These are phyloP conservation scores for Fusarium bulbicola DNA, from an alignment of 2,329 filamentous ascomycete species.

Conservation along the genomic window DNA sequence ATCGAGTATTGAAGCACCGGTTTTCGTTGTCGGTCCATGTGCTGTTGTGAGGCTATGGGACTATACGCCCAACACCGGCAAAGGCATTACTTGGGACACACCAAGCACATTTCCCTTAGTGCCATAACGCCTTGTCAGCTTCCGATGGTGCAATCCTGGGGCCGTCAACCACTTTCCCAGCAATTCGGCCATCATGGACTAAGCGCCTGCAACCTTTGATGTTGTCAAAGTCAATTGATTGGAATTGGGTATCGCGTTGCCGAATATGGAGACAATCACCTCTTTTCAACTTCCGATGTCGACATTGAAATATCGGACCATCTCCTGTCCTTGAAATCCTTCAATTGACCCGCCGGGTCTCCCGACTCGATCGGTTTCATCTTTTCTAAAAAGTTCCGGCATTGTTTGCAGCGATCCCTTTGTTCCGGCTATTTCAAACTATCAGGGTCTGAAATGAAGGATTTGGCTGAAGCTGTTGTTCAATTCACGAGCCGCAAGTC, in stretches of 20 bases:
- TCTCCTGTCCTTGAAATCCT: neutral
- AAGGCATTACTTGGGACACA: conserved; percentile 25
- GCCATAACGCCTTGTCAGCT: conserved; percentile 44
- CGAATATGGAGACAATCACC: conserved; percentile 28
- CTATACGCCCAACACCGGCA: conserved; percentile 7
- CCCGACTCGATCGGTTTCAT: conserved; percentile 5
- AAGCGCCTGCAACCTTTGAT: neutral
- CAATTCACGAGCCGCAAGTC: conserved; percentile 18
- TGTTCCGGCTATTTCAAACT: conserved; percentile 11
- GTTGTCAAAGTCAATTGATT: neutral
- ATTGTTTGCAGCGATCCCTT: neutral
- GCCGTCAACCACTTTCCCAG: conserved; percentile 34
- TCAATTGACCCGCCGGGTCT: conserved; percentile 9
- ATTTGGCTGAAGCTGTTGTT: conserved; percentile 14
- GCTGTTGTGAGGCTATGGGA: conserved; percentile 2
- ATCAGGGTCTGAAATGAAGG: conserved; percentile 8
- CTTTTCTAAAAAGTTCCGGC: neutral
- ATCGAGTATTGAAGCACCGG: neutral
- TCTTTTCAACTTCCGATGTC: conserved; percentile 39
- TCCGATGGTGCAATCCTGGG: conserved; percentile 43
- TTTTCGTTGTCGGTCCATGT: neutral
- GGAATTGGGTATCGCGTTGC: neutral
- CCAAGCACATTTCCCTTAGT: conserved; percentile 28
- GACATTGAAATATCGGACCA: conserved; percentile 39
- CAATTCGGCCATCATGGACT: conserved; percentile 12